Evolutionary conservation across 352 stramenopile genomes (phyloP).

Genomic region (Pythium aquatile): DNA sequence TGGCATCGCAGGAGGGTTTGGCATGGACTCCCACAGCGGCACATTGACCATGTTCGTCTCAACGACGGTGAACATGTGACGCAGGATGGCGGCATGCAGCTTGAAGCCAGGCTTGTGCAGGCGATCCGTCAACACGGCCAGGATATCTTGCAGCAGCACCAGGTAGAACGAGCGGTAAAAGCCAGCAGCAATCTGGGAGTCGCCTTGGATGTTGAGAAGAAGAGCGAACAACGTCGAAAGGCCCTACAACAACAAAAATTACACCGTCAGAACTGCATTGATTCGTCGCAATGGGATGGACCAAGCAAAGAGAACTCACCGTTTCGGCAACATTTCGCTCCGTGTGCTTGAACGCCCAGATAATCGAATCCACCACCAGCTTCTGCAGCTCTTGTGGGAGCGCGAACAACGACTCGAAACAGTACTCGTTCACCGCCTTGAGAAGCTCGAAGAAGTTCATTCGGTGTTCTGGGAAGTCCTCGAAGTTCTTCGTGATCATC

Average conservation of each 20-base stretch:
- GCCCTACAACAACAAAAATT: slow-evolving; percentile 43
- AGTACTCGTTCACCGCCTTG: slow-evolving; percentile 93
- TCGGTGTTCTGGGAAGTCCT: slow-evolving; percentile 98
- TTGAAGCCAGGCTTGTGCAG: slow-evolving; percentile 99
- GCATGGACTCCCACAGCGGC: slow-evolving; percentile 93
- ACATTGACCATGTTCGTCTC: slow-evolving; percentile 95
- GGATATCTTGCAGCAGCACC: slow-evolving; percentile 92
- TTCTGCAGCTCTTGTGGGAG: slow-evolving; percentile 98
- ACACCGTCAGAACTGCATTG: too few species aligned
- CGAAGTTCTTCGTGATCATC: slow-evolving; percentile 99
- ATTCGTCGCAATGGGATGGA: too few species aligned
- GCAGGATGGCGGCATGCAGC: slow-evolving; percentile 96
- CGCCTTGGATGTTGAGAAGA: slow-evolving; percentile 95
- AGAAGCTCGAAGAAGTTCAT: slow-evolving; percentile 99
- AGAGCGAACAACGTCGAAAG: slow-evolving; percentile 96
- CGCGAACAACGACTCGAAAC: slow-evolving; percentile 96
- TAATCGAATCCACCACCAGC: slow-evolving; percentile 98
- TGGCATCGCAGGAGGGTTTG: slow-evolving; percentile 59
- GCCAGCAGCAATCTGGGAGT: slow-evolving; percentile 92
- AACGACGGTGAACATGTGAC: slow-evolving; percentile 98
- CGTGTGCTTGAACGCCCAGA: slow-evolving; percentile 99
- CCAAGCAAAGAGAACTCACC: slow-evolving; percentile 30
- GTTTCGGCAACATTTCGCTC: slow-evolving; percentile 98
- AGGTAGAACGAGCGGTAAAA: slow-evolving; percentile 99
- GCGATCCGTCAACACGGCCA: slow-evolving; percentile 97